Base-by-base conservation (phyloP, 805 yeast species). In the Starmera quercuum region DNA sequence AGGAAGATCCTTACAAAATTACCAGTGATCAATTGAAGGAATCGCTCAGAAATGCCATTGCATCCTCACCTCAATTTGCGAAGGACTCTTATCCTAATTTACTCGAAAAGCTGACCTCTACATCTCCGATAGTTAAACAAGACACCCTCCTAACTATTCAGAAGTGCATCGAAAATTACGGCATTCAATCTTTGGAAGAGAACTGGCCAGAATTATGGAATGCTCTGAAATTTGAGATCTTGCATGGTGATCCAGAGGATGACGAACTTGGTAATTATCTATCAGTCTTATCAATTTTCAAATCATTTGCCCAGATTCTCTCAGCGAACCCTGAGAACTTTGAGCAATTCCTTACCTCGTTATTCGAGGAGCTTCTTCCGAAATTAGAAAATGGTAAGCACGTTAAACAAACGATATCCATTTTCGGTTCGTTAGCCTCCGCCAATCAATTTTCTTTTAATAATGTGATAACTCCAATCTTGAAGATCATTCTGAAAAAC, bases 181-280 rank as follows among this genome's bases (percentile, higher is more conserved):
- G 72, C 0, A 46, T 56, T 0, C 66, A 63, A 6, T 64, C 74
- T 1, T 54, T 83, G 8, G 59, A 68, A 20, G 67, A 66, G 9
- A 69, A 74, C 51, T 88, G 95, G 88, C 51, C 71, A 7, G 71
- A 79, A 2, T 51, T 90, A 5, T 92, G 95, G 95, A 82, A 83
- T 45, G 84, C 95, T 0, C 61, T 90, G 33, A 90, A 90, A 53
- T 87, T 75, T 53, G 96, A 90, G 55, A 68, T 90, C n/a, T 61
- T 90, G 36, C 95, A 90, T 53, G 79, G 78, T 27, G 71, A 64
- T 20, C 62, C 56, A 29, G 64, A 60, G 30, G 56, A 60, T n/a
- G 53, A 59, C 22, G 63, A 68, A 2, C 51, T 66, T 21, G 53
- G 52, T 20, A 63, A 64, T 5, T 58, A 67, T 40, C 63, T 66